Evolutionary conservation across 441 rosid genomes (phyloP), one percentile per base, ranked within the genome.

Genomic region (Pelargonium myrrhifolium): DNA sequence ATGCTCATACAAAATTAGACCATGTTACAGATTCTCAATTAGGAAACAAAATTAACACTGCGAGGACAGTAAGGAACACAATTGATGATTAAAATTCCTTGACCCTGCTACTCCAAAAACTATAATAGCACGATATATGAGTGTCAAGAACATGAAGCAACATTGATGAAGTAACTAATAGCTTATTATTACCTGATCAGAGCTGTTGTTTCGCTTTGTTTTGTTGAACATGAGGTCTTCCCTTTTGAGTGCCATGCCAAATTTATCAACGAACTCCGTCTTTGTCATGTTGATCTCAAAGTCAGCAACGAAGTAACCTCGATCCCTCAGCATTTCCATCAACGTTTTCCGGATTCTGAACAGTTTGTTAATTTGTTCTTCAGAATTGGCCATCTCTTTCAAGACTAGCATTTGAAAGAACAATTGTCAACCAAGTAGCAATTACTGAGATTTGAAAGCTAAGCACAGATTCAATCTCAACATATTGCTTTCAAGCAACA

Each of bases 261-360:
- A 86, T 65, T 71, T 86, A 5, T 77, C 71, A 65, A 86, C 53
- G 47, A 86, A 84, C 24, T 84, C 81, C 21, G 70, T 70, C 71
- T 80, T 80, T 9, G 78, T 79, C 82, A 81, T 62, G 24, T 75
- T 69, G 15, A 86, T 2, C 24, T 82, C 90, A 49, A 75, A 75
- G n/a, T 79, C 77, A 60, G 79, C 79, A 9, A 86, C 72, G 1
- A 15, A 62, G 72, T 80, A 86, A 28, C 83, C 86, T 68, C 90
- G 75, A 64, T 86, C 90, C 68, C 73, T 82, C 21, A 86, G 83
- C 88, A 86, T 86, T 74, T 84, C 78, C 62, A 86, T 17, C 18
- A 81, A 82, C 5, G 88, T 86, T 28, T 74, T 83, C 5, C 85
- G 82, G 9, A 81, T 76, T 73, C 77, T 84, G 77, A 74, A 78